These are phyloP conservation scores for Raphanus raphanistrum DNA, from an alignment of 345 rosid genomes.

Conservation along the genomic window DNA sequence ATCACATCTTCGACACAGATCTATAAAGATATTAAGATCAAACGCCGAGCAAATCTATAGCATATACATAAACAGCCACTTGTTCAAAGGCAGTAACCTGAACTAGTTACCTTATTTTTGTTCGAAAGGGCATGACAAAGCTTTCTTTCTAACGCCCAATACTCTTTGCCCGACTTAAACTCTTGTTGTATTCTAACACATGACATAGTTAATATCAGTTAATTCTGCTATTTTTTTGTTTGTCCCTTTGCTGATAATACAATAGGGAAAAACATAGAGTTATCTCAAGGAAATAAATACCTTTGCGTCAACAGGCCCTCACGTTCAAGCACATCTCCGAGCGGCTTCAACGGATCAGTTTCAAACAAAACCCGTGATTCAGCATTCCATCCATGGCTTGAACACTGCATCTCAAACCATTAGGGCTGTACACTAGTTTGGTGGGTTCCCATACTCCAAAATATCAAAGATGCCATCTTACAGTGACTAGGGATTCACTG, in stretches of 20 bases:
- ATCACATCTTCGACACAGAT: conserved; percentile 64
- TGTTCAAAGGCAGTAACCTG: conserved; percentile 7
- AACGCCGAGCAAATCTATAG: not conserved
- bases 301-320: conserved; percentile 67
- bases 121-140: conserved; percentile 64
- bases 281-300: conserved; percentile 39
- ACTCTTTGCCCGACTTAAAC: conserved; percentile 69
- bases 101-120: conserved; percentile 48
- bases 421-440: conserved; percentile 11
- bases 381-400: conserved; percentile 29
- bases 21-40: conserved; percentile 35
- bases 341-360: conserved; percentile 58
- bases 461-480: conserved; percentile 26
- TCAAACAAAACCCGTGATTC: conserved; percentile 39
- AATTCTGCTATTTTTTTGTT: conserved; percentile 1
- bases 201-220: conserved; percentile 14
- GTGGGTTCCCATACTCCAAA: conserved; percentile 6
- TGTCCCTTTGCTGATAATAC: not conserved
- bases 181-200: conserved; percentile 63
- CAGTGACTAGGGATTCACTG: conserved; percentile 29
- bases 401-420: conserved; percentile 42
- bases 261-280: not conserved
- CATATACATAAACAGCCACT: not conserved
- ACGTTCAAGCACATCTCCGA: conserved; percentile 50
- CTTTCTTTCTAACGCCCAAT: conserved; percentile 88